phyloP scores from a whole-genome alignment of 208 protist genomes.

The Leishmania martiniquensis region DNA sequence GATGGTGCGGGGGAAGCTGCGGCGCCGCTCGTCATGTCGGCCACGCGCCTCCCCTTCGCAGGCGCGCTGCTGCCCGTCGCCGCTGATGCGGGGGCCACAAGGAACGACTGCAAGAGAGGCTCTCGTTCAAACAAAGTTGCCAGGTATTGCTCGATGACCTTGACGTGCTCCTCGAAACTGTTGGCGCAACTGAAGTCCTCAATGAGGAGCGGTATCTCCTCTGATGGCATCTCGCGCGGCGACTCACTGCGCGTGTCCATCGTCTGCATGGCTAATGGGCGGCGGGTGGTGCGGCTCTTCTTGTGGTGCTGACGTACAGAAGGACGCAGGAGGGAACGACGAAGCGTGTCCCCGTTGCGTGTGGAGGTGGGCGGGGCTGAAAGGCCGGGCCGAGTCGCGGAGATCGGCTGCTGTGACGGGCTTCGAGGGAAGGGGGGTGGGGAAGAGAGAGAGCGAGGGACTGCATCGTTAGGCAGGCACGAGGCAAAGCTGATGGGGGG shows the following conservation, averaged over 20 bases:
- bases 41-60: not conserved
- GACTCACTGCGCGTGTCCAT: not conserved
- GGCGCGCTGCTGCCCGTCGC: not conserved
- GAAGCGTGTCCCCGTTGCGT: no score
- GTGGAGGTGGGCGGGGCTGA: no score
- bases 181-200: conserved; percentile 80
- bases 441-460: not conserved
- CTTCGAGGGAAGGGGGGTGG: not conserved
- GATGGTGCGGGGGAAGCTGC: not conserved
- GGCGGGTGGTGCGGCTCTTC: not conserved
- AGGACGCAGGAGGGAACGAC: not conserved
- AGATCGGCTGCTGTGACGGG: not conserved
- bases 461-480: no score
- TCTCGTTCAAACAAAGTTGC: conserved; percentile 42
- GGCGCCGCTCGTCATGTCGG: not conserved
- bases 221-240: not conserved
- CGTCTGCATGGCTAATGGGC: conserved; percentile 1
- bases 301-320: not conserved
- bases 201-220: conserved; percentile 70
- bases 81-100: conserved; percentile 17
- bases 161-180: conserved; percentile 61
- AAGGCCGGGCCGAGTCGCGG: not conserved
- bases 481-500: no score
- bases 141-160: conserved; percentile 57
- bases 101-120: conserved; percentile 43